A percentile compares a stretch with the other conserved stretches of the same genome.
phyloP scores from a whole-genome alignment of 352 stramenopile species.

The Phytophthora europaea region DNA sequence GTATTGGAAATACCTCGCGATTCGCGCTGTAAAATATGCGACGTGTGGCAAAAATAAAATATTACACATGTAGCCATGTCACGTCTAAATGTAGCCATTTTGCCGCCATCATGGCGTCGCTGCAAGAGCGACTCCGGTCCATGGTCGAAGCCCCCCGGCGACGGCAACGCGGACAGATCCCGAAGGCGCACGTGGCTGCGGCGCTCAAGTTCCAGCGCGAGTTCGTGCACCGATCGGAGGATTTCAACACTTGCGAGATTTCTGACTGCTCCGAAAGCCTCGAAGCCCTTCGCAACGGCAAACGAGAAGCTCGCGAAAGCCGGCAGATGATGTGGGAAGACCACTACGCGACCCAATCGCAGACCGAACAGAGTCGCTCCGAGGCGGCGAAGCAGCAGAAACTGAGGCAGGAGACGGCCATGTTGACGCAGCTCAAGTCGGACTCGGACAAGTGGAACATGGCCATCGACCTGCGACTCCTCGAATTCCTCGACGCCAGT shows the following conservation, averaged over 20 bases:
- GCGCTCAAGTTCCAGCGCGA: conserved; percentile 57
- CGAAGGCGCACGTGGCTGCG: conserved; percentile 45
- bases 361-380: conserved; percentile 30
- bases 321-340: conserved; percentile 80
- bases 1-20: conserved; percentile 9
- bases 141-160: conserved; percentile 54
- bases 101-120: conserved; percentile 22
- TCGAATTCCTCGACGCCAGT: conserved; percentile 49
- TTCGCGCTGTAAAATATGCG: conserved; percentile 2
- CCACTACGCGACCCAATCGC: conserved; percentile 46
- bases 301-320: conserved; percentile 60
- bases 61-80: conserved; percentile 1
- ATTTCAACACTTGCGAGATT: conserved; percentile 58
- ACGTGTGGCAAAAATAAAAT: not conserved
- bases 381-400: conserved; percentile 47
- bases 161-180: conserved; percentile 62
- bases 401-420: conserved; percentile 58
- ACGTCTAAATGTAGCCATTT: conserved; percentile 29
- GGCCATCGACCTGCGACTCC: conserved; percentile 65
- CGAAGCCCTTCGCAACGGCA: conserved; percentile 47
- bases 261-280: conserved; percentile 67
- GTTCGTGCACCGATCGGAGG: conserved; percentile 44
- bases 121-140: conserved; percentile 55
- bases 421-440: conserved; percentile 63
- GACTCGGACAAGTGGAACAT: conserved; percentile 79